These are phyloP conservation scores for Penicillium verrucosum DNA, from an alignment of 2,329 filamentous ascomycete genomes.

Conservation along the genomic window DNA sequence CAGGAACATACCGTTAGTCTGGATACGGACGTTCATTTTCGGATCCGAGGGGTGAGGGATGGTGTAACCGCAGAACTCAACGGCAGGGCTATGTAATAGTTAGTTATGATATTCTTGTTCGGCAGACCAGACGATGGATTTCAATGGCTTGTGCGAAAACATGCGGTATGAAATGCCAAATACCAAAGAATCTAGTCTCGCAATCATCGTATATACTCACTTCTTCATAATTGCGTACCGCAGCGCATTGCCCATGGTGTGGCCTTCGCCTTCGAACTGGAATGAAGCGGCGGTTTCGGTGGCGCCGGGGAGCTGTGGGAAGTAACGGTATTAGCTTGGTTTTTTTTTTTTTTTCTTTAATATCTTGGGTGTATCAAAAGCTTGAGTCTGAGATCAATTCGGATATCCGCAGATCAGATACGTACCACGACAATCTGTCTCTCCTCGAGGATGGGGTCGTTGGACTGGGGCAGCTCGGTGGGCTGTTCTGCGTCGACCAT, in stretches of 20 bases:
- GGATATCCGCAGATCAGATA: not conserved
- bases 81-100: conserved; percentile 66
- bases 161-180: not conserved
- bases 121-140: too few relatives aligned
- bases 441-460: conserved; percentile 29
- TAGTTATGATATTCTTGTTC: not conserved
- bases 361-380: too few relatives aligned
- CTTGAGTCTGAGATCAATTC: too few relatives aligned
- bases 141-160: not conserved
- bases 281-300: conserved; percentile 87
- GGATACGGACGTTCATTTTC: conserved; percentile 96
- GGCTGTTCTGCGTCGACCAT: conserved; percentile 37
- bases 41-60: conserved; percentile 94
- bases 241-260: conserved; percentile 91
- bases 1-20: conserved; percentile 78
- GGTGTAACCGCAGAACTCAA: conserved; percentile 97
- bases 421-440: conserved; percentile 63
- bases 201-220: conserved; percentile 50
- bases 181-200: not conserved
- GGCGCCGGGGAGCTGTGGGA: conserved; percentile 71
- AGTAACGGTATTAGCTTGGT: not conserved
- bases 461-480: not conserved
- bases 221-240: conserved; percentile 99
- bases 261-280: conserved; percentile 88
- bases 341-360: not conserved